These are phyloP conservation scores for Jimgerdemannia flammicorona DNA, from an alignment of 192 early-diverging fungal genomes.

Conservation along the genomic window DNA sequence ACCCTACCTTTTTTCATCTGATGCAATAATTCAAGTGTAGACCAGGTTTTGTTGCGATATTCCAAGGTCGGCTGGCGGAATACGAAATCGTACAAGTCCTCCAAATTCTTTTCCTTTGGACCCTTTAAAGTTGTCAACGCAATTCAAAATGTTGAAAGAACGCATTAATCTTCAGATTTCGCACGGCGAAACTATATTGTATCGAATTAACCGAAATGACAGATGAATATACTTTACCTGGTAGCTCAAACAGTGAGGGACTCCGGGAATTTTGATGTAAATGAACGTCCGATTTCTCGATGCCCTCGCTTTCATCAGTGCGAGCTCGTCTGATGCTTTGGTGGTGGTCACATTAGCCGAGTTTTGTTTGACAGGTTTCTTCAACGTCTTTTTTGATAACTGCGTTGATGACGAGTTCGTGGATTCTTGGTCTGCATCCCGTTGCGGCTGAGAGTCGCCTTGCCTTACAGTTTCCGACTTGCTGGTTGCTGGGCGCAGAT, in stretches of 20 bases:
- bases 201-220: not conserved
- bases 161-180: not conserved
- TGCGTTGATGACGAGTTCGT: conserved; percentile 22
- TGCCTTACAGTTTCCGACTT: not conserved
- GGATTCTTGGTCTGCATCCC: not conserved
- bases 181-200: conserved; percentile 8
- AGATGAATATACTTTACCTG: conserved; percentile 43
- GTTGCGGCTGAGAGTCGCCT: not conserved
- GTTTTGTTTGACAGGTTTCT: conserved; percentile 25
- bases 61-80: conserved; percentile 73
- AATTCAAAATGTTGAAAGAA: not conserved
- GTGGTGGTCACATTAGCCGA: not conserved
- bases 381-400: conserved; percentile 27
- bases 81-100: conserved; percentile 69
- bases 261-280: conserved; percentile 83
- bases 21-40: conserved; percentile 67
- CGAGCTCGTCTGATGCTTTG: conserved; percentile 46
- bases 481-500: not conserved
- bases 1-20: conserved; percentile 64
- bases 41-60: conserved; percentile 81
- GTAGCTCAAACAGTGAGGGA: conserved; percentile 81
- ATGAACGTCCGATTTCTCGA: conserved; percentile 86
- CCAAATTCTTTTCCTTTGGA: conserved; percentile 72
- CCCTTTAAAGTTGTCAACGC: conserved; percentile 42
- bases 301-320: conserved; percentile 84